These are phyloP conservation scores for Fusarium humuli DNA, from an alignment of 2,329 filamentous ascomycete genomes.

Conservation along the genomic window DNA sequence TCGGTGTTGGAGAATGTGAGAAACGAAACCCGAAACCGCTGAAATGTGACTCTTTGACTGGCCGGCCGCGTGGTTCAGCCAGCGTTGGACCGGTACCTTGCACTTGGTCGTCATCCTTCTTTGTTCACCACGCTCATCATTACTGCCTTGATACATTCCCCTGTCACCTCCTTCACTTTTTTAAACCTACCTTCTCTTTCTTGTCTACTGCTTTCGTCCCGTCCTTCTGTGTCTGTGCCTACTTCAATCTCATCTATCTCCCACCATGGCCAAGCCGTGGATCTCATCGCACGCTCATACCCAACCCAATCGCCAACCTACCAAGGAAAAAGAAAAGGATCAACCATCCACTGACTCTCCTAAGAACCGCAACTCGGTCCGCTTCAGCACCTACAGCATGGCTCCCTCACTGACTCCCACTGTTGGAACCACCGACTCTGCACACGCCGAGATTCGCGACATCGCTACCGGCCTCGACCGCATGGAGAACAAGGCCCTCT, in stretches of 20 bases:
- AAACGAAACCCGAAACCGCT: constrained; percentile 12
- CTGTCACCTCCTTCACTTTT: constrained; percentile 11
- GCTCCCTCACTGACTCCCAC: constrained; percentile 70
- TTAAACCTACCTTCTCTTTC: background rate
- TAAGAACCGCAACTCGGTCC: constrained; percentile 66
- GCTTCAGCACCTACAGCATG: constrained; percentile 71
- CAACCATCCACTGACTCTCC: constrained; percentile 36
- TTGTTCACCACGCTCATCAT: constrained; percentile 31
- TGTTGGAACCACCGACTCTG: constrained; percentile 65
- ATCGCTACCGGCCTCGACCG: constrained; percentile 85
- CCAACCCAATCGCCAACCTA: constrained; percentile 27
- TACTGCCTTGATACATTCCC: constrained; percentile 33
- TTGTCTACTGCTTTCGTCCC: constrained; percentile 4
- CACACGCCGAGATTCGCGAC: constrained; percentile 69
- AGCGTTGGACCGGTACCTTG: constrained; percentile 1
- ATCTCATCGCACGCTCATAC: constrained; percentile 28
- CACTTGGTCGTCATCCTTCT: constrained; percentile 21
- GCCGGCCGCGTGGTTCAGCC: constrained; percentile 35
- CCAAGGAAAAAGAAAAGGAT: constrained; percentile 32
- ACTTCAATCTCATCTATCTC: constrained; percentile 15
- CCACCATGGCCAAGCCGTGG: constrained; percentile 42
- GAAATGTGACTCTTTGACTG: constrained; percentile 33
- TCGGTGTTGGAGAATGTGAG: constrained; percentile 15
- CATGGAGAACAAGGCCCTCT: constrained; percentile 88
- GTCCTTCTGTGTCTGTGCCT: background rate